Evolutionary conservation across 805 yeast genomes (phyloP).

Genomic region (Spathaspora passalidarum): DNA sequence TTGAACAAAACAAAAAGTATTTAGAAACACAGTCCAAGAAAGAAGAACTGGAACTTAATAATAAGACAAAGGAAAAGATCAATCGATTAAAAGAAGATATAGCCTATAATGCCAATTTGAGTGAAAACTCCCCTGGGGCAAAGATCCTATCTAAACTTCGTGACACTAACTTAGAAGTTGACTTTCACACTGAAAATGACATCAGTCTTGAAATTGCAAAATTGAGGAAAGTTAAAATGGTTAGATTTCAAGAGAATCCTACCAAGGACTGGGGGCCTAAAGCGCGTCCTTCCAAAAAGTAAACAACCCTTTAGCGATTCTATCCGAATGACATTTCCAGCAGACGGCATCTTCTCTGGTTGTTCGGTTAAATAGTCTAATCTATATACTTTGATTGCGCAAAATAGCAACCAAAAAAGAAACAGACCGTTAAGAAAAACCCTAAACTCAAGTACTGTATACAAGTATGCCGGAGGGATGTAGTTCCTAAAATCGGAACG

Average conservation of each 20-base stretch:
- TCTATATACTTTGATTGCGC: neutral
- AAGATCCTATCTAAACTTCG: slow-evolving; percentile 42
- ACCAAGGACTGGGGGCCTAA: slow-evolving; percentile 97
- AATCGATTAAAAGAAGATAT: slow-evolving; percentile 24
- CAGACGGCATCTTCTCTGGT: too few species aligned
- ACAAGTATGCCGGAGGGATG: neutral
- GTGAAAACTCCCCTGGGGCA: slow-evolving; percentile 45
- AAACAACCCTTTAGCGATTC: neutral
- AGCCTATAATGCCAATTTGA: slow-evolving; percentile 42
- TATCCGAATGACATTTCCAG: too few species aligned
- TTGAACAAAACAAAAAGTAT: slow-evolving; percentile 26
- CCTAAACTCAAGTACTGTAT: neutral
- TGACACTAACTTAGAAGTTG: slow-evolving; percentile 22
- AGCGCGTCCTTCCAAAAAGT: slow-evolving; percentile 38
- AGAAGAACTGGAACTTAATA: slow-evolving; percentile 8
- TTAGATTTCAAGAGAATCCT: slow-evolving; percentile 90
- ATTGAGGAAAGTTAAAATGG: slow-evolving; percentile 73
- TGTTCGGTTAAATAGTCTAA: neutral
- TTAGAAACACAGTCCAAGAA: slow-evolving; percentile 16
- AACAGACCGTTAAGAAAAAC: neutral
- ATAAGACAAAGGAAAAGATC: slow-evolving; percentile 11
- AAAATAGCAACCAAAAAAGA: neutral
- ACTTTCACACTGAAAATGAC: slow-evolving; percentile 61
- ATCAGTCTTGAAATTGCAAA: slow-evolving; percentile 55
- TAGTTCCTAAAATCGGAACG: neutral